Percentiles rank a stretch among this genome's conserved stretches.
These are phyloP conservation scores for Arthrobotrys entomopaga DNA, from an alignment of 2,329 filamentous ascomycete species.

Conservation along the genomic window DNA sequence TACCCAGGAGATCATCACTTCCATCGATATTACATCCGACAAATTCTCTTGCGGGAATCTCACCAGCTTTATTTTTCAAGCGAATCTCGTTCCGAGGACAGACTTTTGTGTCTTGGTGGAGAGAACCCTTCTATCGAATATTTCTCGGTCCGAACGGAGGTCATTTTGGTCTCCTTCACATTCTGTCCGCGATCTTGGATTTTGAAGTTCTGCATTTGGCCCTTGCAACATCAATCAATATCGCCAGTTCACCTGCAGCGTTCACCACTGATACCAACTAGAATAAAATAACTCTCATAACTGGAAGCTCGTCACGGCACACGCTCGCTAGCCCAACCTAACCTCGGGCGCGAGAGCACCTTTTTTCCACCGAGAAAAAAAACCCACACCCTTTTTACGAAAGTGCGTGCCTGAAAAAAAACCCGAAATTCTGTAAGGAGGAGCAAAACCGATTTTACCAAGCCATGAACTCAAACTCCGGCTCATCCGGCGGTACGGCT, in stretches of 20 bases:
- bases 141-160: conserved; percentile 51
- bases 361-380: conserved; percentile 25
- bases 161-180: conserved; percentile 47
- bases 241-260: conserved; percentile 2
- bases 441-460: conserved; percentile 3
- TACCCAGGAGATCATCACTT: no score
- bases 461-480: conserved; percentile 50
- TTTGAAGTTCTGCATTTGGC: conserved; percentile 26
- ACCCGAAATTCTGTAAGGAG: background rate
- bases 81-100: conserved; percentile 2
- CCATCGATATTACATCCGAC: background rate
- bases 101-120: background rate
- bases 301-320: conserved; percentile 1
- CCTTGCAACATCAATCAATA: conserved; percentile 23
- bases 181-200: conserved; percentile 18
- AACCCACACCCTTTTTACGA: background rate
- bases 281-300: background rate
- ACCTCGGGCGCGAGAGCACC: conserved; percentile 23
- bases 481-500: conserved; percentile 43
- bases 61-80: background rate
- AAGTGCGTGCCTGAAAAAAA: background rate
- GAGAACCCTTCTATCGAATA: conserved; percentile 4
- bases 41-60: background rate
- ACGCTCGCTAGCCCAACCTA: no score
- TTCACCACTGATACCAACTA: no score